These are phyloP conservation scores for Circinella umbellata DNA, from an alignment of 371 early-diverging fungal genomes.

Conservation along the genomic window DNA sequence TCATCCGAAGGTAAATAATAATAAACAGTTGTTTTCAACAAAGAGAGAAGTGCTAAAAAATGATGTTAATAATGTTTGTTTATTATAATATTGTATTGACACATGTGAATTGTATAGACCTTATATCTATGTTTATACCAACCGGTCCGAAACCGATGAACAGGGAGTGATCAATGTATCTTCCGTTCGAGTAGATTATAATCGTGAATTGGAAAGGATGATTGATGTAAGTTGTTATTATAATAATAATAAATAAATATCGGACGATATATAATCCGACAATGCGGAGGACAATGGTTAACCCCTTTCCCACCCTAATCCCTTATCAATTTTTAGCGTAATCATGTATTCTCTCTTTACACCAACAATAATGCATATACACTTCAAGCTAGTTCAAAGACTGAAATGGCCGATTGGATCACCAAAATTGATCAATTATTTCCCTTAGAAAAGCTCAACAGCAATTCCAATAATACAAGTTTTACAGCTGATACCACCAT, in stretches of 20 bases:
- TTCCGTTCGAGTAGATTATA: constrained; percentile 75
- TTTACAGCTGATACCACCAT: background rate
- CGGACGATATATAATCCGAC: background rate
- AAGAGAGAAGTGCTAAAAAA: background rate
- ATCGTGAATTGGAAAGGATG: constrained; percentile 68
- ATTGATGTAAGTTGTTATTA: constrained; percentile 53
- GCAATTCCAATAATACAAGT: background rate
- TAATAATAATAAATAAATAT: background rate
- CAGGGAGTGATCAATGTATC: constrained; percentile 76
- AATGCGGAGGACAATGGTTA: background rate
- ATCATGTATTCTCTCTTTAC: constrained; percentile 80
- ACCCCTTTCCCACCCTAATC: too few species aligned
- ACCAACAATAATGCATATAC: constrained; percentile 79
- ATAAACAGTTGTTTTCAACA: background rate
- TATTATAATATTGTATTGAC: too few species aligned
- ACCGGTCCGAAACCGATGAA: constrained; percentile 68
- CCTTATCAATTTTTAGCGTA: constrained; percentile 40
- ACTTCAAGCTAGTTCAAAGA: constrained; percentile 70
- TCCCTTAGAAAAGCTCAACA: constrained; percentile 40
- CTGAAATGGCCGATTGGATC: constrained; percentile 83
- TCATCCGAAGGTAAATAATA: constrained; percentile 68
- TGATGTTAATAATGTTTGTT: too few species aligned
- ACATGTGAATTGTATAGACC: constrained; percentile 52
- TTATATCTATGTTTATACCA: constrained; percentile 78
- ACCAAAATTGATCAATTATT: constrained; percentile 70